Conservation (phyloP, 139 green algal genomes). For the Haematococcus sp. region DNA sequence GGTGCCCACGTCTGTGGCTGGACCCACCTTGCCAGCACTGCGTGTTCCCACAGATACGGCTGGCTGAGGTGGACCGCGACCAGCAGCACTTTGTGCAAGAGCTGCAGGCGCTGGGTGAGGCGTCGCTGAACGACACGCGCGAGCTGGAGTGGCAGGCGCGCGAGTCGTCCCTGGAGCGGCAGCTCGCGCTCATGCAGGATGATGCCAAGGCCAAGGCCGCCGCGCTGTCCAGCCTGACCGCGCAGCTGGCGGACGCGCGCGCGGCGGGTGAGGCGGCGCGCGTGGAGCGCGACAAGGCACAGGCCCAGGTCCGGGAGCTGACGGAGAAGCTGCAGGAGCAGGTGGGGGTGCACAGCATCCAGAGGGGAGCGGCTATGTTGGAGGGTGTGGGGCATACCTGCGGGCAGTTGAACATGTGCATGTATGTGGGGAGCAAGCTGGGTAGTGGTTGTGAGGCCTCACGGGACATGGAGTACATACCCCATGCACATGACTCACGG, state of each 20-base stretch:
- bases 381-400: not conserved
- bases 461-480: too few relatives aligned
- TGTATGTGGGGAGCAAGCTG: too few relatives aligned
- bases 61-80: not conserved
- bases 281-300: slow-evolving; percentile 19
- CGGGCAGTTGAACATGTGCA: not conserved
- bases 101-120: not conserved
- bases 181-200: too few relatives aligned
- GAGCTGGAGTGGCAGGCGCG: too few relatives aligned
- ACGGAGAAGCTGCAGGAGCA: slow-evolving; percentile 29
- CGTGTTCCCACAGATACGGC: too few relatives aligned
- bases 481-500: too few relatives aligned
- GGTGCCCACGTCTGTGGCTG: too few relatives aligned
- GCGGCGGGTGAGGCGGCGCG: not conserved
- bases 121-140: not conserved
- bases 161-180: too few relatives aligned
- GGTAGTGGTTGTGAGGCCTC: too few relatives aligned
- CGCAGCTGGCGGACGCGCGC: slow-evolving; percentile 22
- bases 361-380: not conserved
- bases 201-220: too few relatives aligned
- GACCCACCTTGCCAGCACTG: too few relatives aligned
- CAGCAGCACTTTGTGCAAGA: not conserved
- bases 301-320: slow-evolving; percentile 27
- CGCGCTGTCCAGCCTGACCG: not conserved
- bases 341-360: not conserved